Evolutionary conservation across 2,329 filamentous ascomycete species (phyloP).

Genomic region (Mollisia scopiformis): DNA sequence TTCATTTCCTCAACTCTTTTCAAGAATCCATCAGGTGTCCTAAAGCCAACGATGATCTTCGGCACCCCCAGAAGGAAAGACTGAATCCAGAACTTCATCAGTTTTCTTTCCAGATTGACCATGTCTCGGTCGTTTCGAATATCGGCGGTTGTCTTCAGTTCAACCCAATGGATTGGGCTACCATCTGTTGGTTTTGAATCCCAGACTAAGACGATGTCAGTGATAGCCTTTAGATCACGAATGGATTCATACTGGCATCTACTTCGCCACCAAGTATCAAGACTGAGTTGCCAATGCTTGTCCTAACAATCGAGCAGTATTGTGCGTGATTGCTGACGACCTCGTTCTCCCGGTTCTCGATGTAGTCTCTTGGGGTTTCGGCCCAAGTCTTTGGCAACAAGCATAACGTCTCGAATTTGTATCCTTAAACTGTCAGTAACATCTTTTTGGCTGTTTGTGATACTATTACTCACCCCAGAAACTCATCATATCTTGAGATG

Average conservation of each 20-base stretch:
- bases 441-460: not conserved
- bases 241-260: constrained; percentile 69
- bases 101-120: constrained; percentile 81
- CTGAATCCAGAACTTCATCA: constrained; percentile 96
- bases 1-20: constrained; percentile 75
- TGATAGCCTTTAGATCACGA: not conserved
- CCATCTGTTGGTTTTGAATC: constrained; percentile 71
- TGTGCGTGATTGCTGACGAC: constrained; percentile 88
- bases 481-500: constrained; percentile 80
- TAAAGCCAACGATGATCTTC: constrained; percentile 88
- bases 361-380: constrained; percentile 71
- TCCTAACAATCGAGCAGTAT: constrained; percentile 93
- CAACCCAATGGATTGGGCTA: constrained; percentile 85
- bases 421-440: constrained; percentile 58
- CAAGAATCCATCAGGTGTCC: constrained; percentile 73
- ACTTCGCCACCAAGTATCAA: constrained; percentile 92
- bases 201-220: constrained; percentile 62
- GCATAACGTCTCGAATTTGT: constrained; percentile 92
- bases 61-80: constrained; percentile 93
- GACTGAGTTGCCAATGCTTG: constrained; percentile 75
- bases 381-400: constrained; percentile 77
- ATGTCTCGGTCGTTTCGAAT: constrained; percentile 70
- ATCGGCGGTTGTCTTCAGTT: constrained; percentile 87
- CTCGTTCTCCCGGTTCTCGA: constrained; percentile 73
- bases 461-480: constrained; percentile 73